These are phyloP conservation scores for Coemansia sp. DNA, from an alignment of 192 early-diverging fungal species.

Conservation along the genomic window DNA sequence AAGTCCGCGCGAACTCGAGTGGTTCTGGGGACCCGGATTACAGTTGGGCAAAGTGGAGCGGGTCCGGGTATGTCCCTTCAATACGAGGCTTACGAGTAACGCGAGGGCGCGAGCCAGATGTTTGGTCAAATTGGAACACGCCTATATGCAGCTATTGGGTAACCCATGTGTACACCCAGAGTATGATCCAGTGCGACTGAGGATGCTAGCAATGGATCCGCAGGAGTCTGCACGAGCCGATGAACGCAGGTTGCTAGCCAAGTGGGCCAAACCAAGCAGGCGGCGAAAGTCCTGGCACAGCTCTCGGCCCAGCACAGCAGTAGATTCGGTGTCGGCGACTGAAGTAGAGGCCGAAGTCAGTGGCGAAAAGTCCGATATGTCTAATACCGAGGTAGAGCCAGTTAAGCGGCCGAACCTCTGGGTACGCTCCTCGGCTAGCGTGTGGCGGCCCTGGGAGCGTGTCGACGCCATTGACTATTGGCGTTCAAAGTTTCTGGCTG, in stretches of 20 bases:
- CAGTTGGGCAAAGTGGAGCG: conserved; percentile 67
- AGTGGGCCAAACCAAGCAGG: conserved; percentile 39
- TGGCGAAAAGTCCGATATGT: not conserved
- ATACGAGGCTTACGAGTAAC: conserved; percentile 59
- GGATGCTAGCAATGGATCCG: conserved; percentile 23
- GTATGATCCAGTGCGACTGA: conserved; percentile 61
- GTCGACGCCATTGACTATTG: conserved; percentile 72
- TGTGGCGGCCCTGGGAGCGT: conserved; percentile 60
- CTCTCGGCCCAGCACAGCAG: not conserved
- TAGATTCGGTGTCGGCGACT: not conserved
- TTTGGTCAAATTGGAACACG: conserved; percentile 62
- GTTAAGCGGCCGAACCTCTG: conserved; percentile 26
- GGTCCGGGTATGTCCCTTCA: conserved; percentile 65
- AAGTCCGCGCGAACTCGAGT: conserved; percentile 63
- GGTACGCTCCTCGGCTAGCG: conserved; percentile 35
- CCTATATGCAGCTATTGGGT: conserved; percentile 63
- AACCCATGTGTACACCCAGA: conserved; percentile 69
- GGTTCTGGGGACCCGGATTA: conserved; percentile 65
- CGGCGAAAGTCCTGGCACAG: conserved; percentile 1
- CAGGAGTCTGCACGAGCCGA: conserved; percentile 20
- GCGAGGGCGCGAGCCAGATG: conserved; percentile 60
- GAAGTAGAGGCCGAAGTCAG: not conserved
- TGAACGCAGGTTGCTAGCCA: conserved; percentile 29
- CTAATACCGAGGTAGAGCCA: not conserved
- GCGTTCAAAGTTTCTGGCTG: conserved; percentile 57